Base-by-base conservation (phyloP, 352 stramenopile genomes). In the Aphanomyces cochlioides region DNA sequence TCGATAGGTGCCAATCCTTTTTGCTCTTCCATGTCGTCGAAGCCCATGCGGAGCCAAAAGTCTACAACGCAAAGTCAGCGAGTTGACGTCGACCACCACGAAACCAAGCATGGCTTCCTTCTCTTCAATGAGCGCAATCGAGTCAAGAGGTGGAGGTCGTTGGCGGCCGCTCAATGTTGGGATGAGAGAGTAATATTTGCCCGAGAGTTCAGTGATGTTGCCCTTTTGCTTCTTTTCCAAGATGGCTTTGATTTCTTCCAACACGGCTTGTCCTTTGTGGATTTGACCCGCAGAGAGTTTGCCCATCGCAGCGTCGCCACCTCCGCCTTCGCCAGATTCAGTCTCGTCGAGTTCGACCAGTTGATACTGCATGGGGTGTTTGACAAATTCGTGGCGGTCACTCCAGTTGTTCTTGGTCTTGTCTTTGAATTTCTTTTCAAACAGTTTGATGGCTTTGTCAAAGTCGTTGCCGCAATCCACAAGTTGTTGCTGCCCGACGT, bases 21-120 rank as follows among this genome's bases (percentile, higher is more conserved):
- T 47, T 66, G 58, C 39, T 66, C 58, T 53, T 66, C 58, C 58
- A 66, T 66, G 58, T 66, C 58, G 19, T 66, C 58, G 53, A 66
- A 66, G 39, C 58, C 58, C 58, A 66, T 66, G 15, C 58, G 58
- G 15, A 66, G 58, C 58, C 58, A 66, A 53, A 66, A 66, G 39
- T 66, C 58, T 50, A 66, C 3, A 28, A 4, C 12, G 28, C 17
- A 64, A 36, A 10, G 58, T 28, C 28, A 28, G 28, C 28, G 28
- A 28, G 28, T 28, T 0, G 28, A 28, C 28, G 28, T 28, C 28
- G 28, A 28, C 28, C 1, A 28, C 28, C 1, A 28, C 28, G 28
- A 28, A 28, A 28, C 28, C 28, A 28, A 28, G 28, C 28, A 28
- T 28, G 28, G 28, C 58, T 66, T 47, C 58, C 39, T 66, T 66